A percentile compares a stretch with the other conserved stretches of the same genome.
Conservation (phyloP, 2,329 filamentous ascomycete genomes). For the Aspergillus sp. region DNA sequence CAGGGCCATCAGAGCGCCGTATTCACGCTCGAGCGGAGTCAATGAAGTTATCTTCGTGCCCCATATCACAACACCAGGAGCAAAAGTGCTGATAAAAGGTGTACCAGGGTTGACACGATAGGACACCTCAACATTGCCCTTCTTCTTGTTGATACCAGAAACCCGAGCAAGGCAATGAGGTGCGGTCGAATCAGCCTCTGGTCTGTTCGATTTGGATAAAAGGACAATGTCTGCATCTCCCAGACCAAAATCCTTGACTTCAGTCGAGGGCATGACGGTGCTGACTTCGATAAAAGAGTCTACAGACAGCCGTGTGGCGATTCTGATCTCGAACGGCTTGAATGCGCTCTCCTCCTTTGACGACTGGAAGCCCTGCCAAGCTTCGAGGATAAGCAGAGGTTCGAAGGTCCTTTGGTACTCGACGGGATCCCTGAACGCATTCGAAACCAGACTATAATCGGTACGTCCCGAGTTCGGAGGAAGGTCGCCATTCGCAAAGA, state of each 20-base stretch:
- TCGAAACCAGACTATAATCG: constrained; percentile 65
- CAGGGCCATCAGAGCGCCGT: constrained; percentile 77
- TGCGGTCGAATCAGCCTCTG: constrained; percentile 55
- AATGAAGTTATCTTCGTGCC: constrained; percentile 84
- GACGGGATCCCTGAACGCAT: constrained; percentile 63
- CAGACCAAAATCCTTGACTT: constrained; percentile 62
- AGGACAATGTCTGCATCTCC: constrained; percentile 83
- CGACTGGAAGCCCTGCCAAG: constrained; percentile 89
- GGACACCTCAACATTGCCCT: constrained; percentile 69
- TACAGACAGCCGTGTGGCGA: constrained; percentile 78
- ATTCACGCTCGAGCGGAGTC: constrained; percentile 91
- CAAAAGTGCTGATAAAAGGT: constrained; percentile 55
- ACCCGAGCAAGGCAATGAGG: constrained; percentile 82
- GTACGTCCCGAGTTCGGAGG: constrained; percentile 64
- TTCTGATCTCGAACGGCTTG: constrained; percentile 76
- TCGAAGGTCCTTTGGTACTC: constrained; percentile 87
- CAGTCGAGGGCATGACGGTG: constrained; percentile 62
- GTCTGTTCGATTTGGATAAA: constrained; percentile 63
- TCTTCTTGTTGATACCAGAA: constrained; percentile 69
- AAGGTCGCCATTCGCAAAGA: constrained; percentile 79
- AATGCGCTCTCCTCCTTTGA: constrained; percentile 76
- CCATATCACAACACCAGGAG: constrained; percentile 59
- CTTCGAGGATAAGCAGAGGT: constrained; percentile 80
- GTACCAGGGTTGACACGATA: constrained; percentile 67
- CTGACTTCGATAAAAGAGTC: constrained; percentile 90